Base-by-base conservation (phyloP, 2,329 filamentous ascomycete species). In the Apiospora aurea region DNA sequence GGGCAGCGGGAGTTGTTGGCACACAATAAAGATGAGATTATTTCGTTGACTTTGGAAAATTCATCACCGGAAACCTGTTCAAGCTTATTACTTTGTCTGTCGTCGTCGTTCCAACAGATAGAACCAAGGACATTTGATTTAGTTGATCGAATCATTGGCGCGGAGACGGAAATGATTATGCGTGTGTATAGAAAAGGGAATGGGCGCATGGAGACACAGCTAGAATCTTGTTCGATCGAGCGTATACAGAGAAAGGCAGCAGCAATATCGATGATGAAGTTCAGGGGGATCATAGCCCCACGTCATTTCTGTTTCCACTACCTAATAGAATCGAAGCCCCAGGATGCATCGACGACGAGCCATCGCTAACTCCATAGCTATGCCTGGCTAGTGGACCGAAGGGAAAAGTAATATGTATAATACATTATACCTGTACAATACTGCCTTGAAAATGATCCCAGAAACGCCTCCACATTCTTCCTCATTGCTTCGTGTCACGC, bases 341-440 rank as follows among this genome's bases (percentile, higher is more conserved):
- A 64, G 57, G 18, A 14, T 61, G 29, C 29, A 38, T 61, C 53
- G 21, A 64, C 29, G 18, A 38, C 6, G 21, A 41, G 57, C 57
- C 29, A n/a, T n/a, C 10, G 57, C 18, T 41, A 68, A 24, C 41
- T 14, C 66, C 66, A 38, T 68, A n/a, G 10, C 21, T 26, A 68
- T 47, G 66, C 26, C 44, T 26, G 66, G 41, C 26, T 46, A 21
- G 64, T 61, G 18, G 57, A 64, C 29, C 6, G 29, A 8, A n/a
- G 57, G 41, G n/a, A 41, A 61, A 21, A 38, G 16, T n/a, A 64
- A 41, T 61, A n/a, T 64, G 66, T 68, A 68, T 68, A 47, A 68
- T 68, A 68, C 66, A 68, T 46, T 68, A 68, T 68, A 68, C 41
- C 66, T 68, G 66, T 68, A 68, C 66, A 68, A 10, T 49, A n/a